Percentiles rank a stretch among this genome's conserved stretches.
Evolutionary conservation across 2,329 filamentous ascomycete species (phyloP).

Genomic region (Fusarium sp.): DNA sequence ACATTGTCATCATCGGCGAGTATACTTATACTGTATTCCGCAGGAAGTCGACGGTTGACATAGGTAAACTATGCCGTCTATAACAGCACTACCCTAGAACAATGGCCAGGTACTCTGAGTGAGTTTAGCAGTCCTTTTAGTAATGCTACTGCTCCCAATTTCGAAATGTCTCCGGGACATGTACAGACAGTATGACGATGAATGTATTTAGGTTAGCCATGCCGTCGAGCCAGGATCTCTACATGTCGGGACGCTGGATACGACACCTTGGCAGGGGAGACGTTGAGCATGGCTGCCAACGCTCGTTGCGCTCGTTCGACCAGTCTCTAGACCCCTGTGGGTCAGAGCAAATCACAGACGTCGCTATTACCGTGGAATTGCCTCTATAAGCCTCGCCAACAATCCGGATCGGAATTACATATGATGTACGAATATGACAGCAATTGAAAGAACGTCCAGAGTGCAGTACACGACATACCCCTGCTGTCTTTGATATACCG

Average conservation of each 20-base stretch:
- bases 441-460: neutral
- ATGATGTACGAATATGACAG: neutral
- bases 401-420: neutral
- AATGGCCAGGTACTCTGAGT: slow-evolving; percentile 1
- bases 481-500: slow-evolving; percentile 15
- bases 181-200: slow-evolving; percentile 5
- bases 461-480: neutral
- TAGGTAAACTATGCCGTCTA: slow-evolving; percentile 8
- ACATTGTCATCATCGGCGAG: neutral
- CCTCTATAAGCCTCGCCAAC: neutral
- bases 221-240: slow-evolving; percentile 11
- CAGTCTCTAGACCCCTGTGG: neutral
- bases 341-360: slow-evolving; percentile 5
- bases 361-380: neutral
- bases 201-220: slow-evolving; percentile 24
- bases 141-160: slow-evolving; percentile 3
- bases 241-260: slow-evolving; percentile 6
- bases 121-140: neutral
- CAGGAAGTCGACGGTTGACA: slow-evolving; percentile 3
- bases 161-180: slow-evolving; percentile 16
- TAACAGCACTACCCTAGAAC: slow-evolving; percentile 6
- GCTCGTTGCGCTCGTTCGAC: no score
- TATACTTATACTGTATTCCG: neutral
- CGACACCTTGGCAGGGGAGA: slow-evolving; percentile 36
- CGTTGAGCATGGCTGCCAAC: slow-evolving; percentile 28